A percentile compares a stretch with the other conserved stretches of the same genome.
phyloP scores from a whole-genome alignment of 768 basidiomycete species.

The Mycena albidolilacea region DNA sequence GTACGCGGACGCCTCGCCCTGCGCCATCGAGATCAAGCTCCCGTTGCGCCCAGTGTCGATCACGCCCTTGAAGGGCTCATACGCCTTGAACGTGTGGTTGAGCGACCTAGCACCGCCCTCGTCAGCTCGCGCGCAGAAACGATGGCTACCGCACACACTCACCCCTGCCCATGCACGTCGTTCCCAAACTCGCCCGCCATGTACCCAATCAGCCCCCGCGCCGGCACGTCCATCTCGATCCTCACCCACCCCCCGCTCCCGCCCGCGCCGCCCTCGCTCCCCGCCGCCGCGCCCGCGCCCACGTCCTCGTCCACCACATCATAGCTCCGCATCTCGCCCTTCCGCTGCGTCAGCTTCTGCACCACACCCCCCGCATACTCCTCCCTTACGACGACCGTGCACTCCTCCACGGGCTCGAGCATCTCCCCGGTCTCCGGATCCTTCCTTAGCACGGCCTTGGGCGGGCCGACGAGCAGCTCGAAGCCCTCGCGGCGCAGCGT shows the following conservation, averaged over 20 bases:
- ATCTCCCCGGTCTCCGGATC: conserved; percentile 55
- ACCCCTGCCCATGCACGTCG: conserved; percentile 67
- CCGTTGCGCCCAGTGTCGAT: conserved; percentile 66
- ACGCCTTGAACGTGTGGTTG: conserved; percentile 67
- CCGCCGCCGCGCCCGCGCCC: conserved; percentile 32
- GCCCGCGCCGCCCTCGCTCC: conserved; percentile 30
- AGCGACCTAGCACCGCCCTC: conserved; percentile 52
- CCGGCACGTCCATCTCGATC: conserved; percentile 64
- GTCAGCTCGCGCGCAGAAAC: conserved; percentile 13
- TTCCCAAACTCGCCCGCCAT: conserved; percentile 69
- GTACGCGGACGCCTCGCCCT: conserved; percentile 63
- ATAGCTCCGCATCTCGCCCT: conserved; percentile 63
- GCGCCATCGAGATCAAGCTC: conserved; percentile 62
- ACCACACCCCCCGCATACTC: conserved; percentile 64
- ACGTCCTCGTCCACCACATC: conserved; percentile 59
- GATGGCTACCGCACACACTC: too few relatives aligned
- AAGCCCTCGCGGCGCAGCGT: conserved; percentile 65
- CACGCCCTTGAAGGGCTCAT: conserved; percentile 58
- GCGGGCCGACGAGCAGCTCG: conserved; percentile 62
- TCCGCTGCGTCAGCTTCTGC: conserved; percentile 66
- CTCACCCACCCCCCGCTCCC: conserved; percentile 55
- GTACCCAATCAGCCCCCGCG: conserved; percentile 65
- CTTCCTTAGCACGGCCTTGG: conserved; percentile 65
- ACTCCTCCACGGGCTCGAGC: conserved; percentile 65
- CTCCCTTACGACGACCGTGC: conserved; percentile 61